A percentile compares a stretch with the other conserved stretches of the same genome.
Evolutionary conservation across 129 eudicot genomes (phyloP).

Genomic region (Centella asiatica): DNA sequence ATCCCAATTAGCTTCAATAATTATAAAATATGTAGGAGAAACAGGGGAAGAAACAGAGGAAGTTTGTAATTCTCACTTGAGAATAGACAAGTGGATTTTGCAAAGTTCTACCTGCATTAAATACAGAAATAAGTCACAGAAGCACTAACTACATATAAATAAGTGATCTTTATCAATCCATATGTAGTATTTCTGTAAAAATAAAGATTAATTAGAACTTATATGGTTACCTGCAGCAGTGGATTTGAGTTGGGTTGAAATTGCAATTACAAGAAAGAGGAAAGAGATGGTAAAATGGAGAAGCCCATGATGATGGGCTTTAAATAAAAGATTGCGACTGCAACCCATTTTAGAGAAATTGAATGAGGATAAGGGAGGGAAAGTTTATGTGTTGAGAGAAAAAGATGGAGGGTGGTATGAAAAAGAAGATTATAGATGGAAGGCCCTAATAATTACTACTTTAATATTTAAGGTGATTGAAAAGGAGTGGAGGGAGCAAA

Average conservation of each 20-base stretch:
- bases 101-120: conserved; percentile 37
- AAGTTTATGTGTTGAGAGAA: not conserved
- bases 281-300: conserved; percentile 26
- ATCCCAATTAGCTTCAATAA: not conserved
- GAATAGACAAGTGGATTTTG: conserved; percentile 22
- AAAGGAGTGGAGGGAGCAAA: conserved; percentile 6
- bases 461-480: conserved; percentile 8
- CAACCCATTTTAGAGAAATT: conserved; percentile 30
- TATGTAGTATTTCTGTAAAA: not conserved
- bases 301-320: conserved; percentile 17
- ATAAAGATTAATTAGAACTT: not conserved
- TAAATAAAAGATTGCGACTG: conserved; percentile 25
- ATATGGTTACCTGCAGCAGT: conserved; percentile 40
- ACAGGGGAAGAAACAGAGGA: conserved; percentile 1
- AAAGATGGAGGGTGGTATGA: not conserved
- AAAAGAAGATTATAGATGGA: not conserved
- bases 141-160: too few relatives aligned
- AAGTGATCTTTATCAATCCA: too few relatives aligned
- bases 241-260: conserved; percentile 33
- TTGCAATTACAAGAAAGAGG: conserved; percentile 36
- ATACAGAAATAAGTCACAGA: not conserved
- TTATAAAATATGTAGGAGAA: not conserved
- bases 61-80: conserved; percentile 19
- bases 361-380: not conserved
- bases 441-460: not conserved